Evolutionary conservation across 768 basidiomycete species (phyloP).

Genomic region (Kwoniella pini): DNA sequence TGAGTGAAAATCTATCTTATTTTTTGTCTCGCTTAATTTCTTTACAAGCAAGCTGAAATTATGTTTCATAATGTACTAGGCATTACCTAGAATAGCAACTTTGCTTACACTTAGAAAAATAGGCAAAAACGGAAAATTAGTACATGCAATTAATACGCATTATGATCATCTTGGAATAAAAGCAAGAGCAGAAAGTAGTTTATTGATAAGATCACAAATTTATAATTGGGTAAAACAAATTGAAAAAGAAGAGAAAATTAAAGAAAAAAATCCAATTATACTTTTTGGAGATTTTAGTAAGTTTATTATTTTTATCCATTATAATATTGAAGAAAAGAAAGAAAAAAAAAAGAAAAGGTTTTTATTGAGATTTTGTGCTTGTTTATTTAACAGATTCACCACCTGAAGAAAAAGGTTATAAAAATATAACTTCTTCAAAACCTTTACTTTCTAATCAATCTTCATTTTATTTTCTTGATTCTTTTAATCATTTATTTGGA

Average conservation of each 20-base stretch:
- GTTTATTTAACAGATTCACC: constrained; percentile 49
- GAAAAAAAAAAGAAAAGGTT: not conserved
- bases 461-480: constrained; percentile 35
- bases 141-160: constrained; percentile 53
- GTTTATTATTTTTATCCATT: too few relatives aligned
- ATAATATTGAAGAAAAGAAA: too few relatives aligned
- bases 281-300: constrained; percentile 53
- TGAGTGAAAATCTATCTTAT: constrained; percentile 22
- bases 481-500: constrained; percentile 26
- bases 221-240: constrained; percentile 24
- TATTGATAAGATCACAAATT: constrained; percentile 43
- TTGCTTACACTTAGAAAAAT: constrained; percentile 29
- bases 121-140: constrained; percentile 1
- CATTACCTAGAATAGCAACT: constrained; percentile 48
- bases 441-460: constrained; percentile 29
- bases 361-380: not conserved
- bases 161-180: constrained; percentile 51
- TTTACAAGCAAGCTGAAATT: too few relatives aligned
- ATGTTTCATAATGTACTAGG: too few relatives aligned
- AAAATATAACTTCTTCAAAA: constrained; percentile 39
- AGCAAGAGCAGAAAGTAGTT: constrained; percentile 46
- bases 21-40: too few relatives aligned
- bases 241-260: constrained; percentile 1
- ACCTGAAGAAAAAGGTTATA: constrained; percentile 50
- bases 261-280: constrained; percentile 29